Base-by-base conservation (phyloP, 2,329 filamentous ascomycete species). In the Ascosphaera pollenicola region DNA sequence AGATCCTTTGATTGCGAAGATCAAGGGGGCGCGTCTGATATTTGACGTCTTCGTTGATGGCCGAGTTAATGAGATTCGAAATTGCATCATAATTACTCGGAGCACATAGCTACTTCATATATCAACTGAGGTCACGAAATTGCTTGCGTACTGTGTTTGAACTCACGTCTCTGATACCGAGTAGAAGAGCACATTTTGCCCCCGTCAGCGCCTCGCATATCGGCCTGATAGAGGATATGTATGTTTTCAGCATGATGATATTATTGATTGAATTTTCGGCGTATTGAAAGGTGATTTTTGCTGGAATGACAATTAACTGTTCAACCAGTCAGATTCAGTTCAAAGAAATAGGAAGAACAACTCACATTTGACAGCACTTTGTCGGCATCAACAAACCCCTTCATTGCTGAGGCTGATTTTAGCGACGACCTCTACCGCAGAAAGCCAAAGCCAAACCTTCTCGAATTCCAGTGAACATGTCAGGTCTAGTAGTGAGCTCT, bases 191-290 rank as follows among this genome's bases (percentile, higher is more conserved):
- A 41, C 74, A 77, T 37, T 65, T 66, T 3, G 74, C 75, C 16
- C 74, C 68, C 2, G 60, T 61, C 16, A 95, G 60, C 1, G 78
- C 74, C 46, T 78, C 68, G 45, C 75, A 74, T 0, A 94, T 56
- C 0, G 72, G 66, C 3, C 66, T 65, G 24, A 91, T 70, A 1
- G 74, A 70, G 38, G 68, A 65, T 0, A 91, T 64, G 46, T 87
- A 93, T 18, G 75, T 73, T 51, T 94, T 94, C 21, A 94, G 61
- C 66, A 83, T 78, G 35, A 95, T 72, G 5, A 94, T 68, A 48
- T 87, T 73, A 49, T 92, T 92, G 49, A 93, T 75, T 2, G 79
- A 75, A 46, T 85, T 78, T 51, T 92, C 83, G 0, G 75, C 75
- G 39, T 73, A 69, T 39, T 73, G 63, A 10, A 89, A 64, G 1